phyloP scores from a whole-genome alignment of 2,329 filamentous ascomycete genomes.

The Fonsecaea monophora region DNA sequence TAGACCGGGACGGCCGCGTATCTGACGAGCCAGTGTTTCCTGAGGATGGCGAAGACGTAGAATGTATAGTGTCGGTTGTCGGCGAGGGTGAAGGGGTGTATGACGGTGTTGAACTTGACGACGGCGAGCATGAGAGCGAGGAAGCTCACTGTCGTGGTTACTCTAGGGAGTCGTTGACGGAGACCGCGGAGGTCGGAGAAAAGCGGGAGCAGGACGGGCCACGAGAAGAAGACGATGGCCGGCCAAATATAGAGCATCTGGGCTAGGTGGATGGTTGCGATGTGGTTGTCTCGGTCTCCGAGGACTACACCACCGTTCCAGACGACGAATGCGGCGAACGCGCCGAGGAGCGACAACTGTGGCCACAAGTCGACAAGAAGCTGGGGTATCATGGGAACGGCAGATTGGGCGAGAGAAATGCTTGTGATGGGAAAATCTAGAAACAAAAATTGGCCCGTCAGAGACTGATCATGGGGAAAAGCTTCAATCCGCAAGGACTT shows the following conservation, averaged over 20 bases:
- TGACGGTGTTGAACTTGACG: slow-evolving; percentile 84
- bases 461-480: not conserved
- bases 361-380: slow-evolving; percentile 50
- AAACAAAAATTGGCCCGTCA: slow-evolving; percentile 16
- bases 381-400: slow-evolving; percentile 39
- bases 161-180: slow-evolving; percentile 48
- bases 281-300: slow-evolving; percentile 94
- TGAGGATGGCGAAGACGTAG: slow-evolving; percentile 88
- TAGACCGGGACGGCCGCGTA: slow-evolving; percentile 75
- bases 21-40: slow-evolving; percentile 67
- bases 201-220: slow-evolving; percentile 72
- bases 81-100: slow-evolving; percentile 94
- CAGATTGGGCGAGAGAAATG: slow-evolving; percentile 69
- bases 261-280: slow-evolving; percentile 83
- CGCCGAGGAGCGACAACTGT: slow-evolving; percentile 66
- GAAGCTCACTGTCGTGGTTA: slow-evolving; percentile 47
- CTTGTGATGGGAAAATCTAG: slow-evolving; percentile 44
- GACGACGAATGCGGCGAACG: slow-evolving; percentile 76
- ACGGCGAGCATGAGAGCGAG: slow-evolving; percentile 54
- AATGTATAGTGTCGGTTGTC: slow-evolving; percentile 98
- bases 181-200: slow-evolving; percentile 46
- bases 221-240: slow-evolving; percentile 86
- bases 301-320: slow-evolving; percentile 94
- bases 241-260: slow-evolving; percentile 98
- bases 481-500: not conserved